Evolutionary conservation across 1,284 basidiomycete genomes (phyloP), one percentile per base, ranked within the genome.

Genomic region (Amylostereum chailletii): DNA sequence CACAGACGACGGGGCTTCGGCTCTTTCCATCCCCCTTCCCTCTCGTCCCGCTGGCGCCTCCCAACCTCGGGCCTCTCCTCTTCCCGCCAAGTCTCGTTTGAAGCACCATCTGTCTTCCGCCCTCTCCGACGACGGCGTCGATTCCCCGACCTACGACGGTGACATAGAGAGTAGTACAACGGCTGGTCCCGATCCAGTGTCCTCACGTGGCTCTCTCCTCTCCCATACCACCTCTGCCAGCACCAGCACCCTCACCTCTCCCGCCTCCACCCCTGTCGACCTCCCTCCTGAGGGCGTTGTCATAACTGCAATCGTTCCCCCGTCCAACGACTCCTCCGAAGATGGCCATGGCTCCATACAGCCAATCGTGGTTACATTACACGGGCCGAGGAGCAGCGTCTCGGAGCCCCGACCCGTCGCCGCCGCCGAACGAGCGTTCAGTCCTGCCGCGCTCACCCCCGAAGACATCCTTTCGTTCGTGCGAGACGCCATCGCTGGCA

Each of bases 141-240:
- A 90, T 60, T 86, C 83, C 0, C 86, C 86, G 33, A 94, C 90
- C 0, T 94, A 94, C 63, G 90, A 94, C 60, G 91, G 91, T 40
- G 91, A 94, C 66, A 74, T 94, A 51, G 91, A 94, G 64, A 86
- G 80, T 46, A 83, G 78, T 60, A 79, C 84, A 4, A 85, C 79
- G n/a, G 76, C 71, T 37, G 71, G 74, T 34, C 66, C 66, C 8
- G 69, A 72, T 42, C 62, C 65, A 44, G 65, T 49, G 45, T 57
- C 53, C 37, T 50, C 51, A 42, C 19, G 19, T 19, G 50, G 47
- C 26, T 51, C 55, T 10, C 58, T 60, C 26, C 62, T 46, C 8
- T 65, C 55, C 60, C 66, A 59, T 68, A 55, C 58, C 63, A 57
- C 63, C 52, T 65, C 70, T 37, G 70, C 75, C 53, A 74, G 76